Evolutionary conservation across 768 basidiomycete genomes (phyloP).

Genomic region (Mycena olivaceomarginata): DNA sequence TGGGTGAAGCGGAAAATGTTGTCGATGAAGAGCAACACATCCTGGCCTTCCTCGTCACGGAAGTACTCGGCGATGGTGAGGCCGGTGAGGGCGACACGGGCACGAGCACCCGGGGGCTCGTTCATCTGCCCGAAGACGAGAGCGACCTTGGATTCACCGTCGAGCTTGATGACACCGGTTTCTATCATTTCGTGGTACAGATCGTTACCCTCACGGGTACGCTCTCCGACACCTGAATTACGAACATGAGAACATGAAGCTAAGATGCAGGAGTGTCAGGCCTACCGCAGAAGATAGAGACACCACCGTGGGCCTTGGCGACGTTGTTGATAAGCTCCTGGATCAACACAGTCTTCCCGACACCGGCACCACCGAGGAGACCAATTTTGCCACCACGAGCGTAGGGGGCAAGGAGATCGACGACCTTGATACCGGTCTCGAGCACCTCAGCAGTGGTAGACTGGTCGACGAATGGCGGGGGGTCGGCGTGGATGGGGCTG

Average conservation of each 20-base stretch:
- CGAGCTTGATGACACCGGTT: constrained; percentile 99
- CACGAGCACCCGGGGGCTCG: constrained; percentile 99
- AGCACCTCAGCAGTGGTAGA: constrained; percentile 99
- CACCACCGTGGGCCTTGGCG: constrained; percentile 99
- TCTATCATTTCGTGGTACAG: constrained; percentile 99
- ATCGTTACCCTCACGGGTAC: constrained; percentile 99
- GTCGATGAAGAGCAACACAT: constrained; percentile 99
- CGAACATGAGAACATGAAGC: constrained; percentile 18
- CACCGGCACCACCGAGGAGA: constrained; percentile 99
- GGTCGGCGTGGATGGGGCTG: constrained; percentile 96
- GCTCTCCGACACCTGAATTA: constrained; percentile 95
- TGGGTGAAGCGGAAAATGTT: constrained; percentile 99
- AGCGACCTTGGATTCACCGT: constrained; percentile 99
- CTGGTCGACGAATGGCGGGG: constrained; percentile 98
- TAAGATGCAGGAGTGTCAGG: constrained; percentile 22
- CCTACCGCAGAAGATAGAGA: constrained; percentile 98
- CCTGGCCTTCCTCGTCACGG: constrained; percentile 99
- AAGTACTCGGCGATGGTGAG: constrained; percentile 99
- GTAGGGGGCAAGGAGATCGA: constrained; percentile 99
- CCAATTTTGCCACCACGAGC: constrained; percentile 99
- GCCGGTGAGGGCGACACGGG: constrained; percentile 99
- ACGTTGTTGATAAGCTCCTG: constrained; percentile 99
- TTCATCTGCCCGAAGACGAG: constrained; percentile 99
- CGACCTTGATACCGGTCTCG: constrained; percentile 99
- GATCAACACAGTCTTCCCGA: constrained; percentile 99